Conservation (phyloP, 352 stramenopile genomes). For the Globisporangium acanthophoron region DNA sequence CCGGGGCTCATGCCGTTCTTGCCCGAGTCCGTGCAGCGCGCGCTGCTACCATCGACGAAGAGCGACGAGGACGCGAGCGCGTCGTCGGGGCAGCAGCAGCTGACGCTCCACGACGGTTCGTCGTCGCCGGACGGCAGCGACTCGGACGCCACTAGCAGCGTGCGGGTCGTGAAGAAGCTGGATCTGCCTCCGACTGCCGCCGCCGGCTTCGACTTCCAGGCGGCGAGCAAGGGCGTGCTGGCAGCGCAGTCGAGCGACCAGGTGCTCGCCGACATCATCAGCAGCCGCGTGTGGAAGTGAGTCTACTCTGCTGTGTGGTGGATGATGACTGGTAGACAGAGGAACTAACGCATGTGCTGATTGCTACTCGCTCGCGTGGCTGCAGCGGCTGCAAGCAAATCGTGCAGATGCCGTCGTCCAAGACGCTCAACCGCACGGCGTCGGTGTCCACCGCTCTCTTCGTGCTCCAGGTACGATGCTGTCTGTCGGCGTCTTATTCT, state of each 20-base stretch:
- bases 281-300: slow-evolving; percentile 45
- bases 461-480: slow-evolving; percentile 39
- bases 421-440: slow-evolving; percentile 58
- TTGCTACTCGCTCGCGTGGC: background rate
- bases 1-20: slow-evolving; percentile 62
- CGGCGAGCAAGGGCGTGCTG: slow-evolving; percentile 17
- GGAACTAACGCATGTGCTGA: background rate
- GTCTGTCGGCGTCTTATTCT: background rate
- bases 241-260: slow-evolving; percentile 30
- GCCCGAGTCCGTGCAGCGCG: slow-evolving; percentile 48
- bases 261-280: slow-evolving; percentile 62
- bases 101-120: slow-evolving; percentile 4
- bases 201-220: slow-evolving; percentile 72
- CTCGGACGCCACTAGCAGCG: background rate
- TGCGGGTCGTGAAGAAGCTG: slow-evolving; percentile 13
- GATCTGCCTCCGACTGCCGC: slow-evolving; percentile 19
- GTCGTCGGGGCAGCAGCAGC: background rate
- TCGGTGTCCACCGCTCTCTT: slow-evolving; percentile 65
- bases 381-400: slow-evolving; percentile 48
- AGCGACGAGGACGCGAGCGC: slow-evolving; percentile 10
- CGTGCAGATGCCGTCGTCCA: slow-evolving; percentile 50
- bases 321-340: background rate
- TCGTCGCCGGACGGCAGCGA: background rate
- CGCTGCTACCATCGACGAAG: slow-evolving; percentile 32
- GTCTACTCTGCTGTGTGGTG: slow-evolving; percentile 1